Percentiles rank a stretch among this genome's conserved stretches.
phyloP scores from a whole-genome alignment of 2,329 filamentous ascomycete species.

The Neurospora sp. region DNA sequence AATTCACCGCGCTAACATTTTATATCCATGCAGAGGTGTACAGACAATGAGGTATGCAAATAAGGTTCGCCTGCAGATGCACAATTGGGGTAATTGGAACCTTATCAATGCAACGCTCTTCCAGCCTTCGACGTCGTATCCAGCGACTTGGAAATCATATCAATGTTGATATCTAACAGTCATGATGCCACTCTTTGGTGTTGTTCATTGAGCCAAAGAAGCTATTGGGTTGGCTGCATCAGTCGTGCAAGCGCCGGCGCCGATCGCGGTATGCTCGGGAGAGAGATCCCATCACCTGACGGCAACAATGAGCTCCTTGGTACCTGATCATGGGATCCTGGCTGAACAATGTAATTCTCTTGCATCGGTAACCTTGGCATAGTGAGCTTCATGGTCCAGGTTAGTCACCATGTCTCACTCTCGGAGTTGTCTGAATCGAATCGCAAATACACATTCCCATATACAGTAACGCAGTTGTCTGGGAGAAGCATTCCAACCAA shows the following conservation, averaged over 20 bases:
- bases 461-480: neutral
- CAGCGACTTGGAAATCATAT: neutral
- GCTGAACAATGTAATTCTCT: neutral
- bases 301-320: neutral
- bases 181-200: neutral
- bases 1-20: no score
- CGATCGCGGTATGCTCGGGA: neutral
- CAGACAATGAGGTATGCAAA: neutral
- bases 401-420: neutral
- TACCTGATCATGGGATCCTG: neutral
- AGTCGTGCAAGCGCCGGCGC: neutral
- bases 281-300: neutral
- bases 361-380: neutral
- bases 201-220: neutral
- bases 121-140: neutral
- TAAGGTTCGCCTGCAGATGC: neutral
- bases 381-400: neutral
- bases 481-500: neutral
- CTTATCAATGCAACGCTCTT: neutral
- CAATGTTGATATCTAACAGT: neutral
- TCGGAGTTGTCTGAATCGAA: neutral
- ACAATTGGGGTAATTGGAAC: neutral
- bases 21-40: no score
- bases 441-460: neutral
- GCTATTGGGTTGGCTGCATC: neutral